Conservation (phyloP, 2,329 filamentous ascomycete genomes). For the Xylariales sp. region DNA sequence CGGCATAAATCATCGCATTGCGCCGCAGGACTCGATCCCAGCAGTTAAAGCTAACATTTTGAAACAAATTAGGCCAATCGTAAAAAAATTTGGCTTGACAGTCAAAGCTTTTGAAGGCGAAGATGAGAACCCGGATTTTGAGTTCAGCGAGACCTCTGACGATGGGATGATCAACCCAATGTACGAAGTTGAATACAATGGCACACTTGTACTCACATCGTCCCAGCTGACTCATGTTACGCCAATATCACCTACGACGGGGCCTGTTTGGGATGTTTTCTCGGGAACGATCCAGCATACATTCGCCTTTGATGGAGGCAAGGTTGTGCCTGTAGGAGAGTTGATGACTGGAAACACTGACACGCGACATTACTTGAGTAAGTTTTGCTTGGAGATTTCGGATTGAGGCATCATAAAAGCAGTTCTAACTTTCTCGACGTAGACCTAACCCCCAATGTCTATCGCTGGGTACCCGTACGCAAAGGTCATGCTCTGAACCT, state of each 20-base stretch:
- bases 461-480: slow-evolving; percentile 54
- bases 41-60: slow-evolving; percentile 59
- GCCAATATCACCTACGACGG: slow-evolving; percentile 53
- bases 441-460: slow-evolving; percentile 54
- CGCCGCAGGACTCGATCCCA: slow-evolving; percentile 63
- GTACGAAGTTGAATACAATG: slow-evolving; percentile 56
- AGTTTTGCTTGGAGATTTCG: slow-evolving; percentile 26
- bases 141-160: slow-evolving; percentile 38
- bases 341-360: slow-evolving; percentile 55
- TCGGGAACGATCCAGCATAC: slow-evolving; percentile 51
- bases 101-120: slow-evolving; percentile 61
- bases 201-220: slow-evolving; percentile 53
- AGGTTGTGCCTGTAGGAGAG: slow-evolving; percentile 52
- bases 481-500: slow-evolving; percentile 48
- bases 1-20: slow-evolving; percentile 67
- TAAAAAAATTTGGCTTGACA: slow-evolving; percentile 60
- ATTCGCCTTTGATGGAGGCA: slow-evolving; percentile 52
- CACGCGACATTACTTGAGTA: slow-evolving; percentile 53
- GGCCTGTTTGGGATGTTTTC: slow-evolving; percentile 49
- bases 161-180: slow-evolving; percentile 43
- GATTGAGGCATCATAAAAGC: slow-evolving; percentile 1
- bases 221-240: slow-evolving; percentile 50
- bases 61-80: slow-evolving; percentile 58
- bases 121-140: slow-evolving; percentile 47
- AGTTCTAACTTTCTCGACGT: slow-evolving; percentile 18